Base-by-base conservation (phyloP, 768 basidiomycete genomes). In the Trametes maxima region DNA sequence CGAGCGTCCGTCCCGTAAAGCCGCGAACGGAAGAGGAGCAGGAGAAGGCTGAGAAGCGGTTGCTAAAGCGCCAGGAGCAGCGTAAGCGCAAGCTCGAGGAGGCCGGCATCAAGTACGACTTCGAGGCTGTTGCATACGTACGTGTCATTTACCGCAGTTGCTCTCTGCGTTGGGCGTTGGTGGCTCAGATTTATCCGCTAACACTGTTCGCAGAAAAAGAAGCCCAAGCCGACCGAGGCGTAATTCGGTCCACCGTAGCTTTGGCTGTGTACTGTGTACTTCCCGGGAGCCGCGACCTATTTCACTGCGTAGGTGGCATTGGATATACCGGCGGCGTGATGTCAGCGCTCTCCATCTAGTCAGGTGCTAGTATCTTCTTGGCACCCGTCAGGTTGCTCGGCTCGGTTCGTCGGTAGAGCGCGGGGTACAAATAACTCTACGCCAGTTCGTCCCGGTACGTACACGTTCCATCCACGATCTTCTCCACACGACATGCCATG, bases 51-150 rank as follows among this genome's bases (percentile, higher is more conserved):
- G 82, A 86, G 57, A 82, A 82, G 55, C 80, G 92, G 48, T 75
- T 98, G 51, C 71, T 94, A 47, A 87, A 84, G 69, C 86, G 92
- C 58, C 92, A 98, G 69, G 80, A 83, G 56, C 79, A 84, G 70
- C 85, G 89, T 63, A 90, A 93, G 70, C 83, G 84, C 50, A 94
- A 93, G 75, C 78, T 98, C 59, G 84, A 81, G 46, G 87, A 87
- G 61, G 77, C 81, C 8, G 96, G 95, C 5, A 96, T 99, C 72
- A 82, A 88, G 49, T 98, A 98, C 69, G 85, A 94, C 65, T 87
- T 96, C 54, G 84, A 87, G 43, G 78, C 79, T n/a, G 86, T 86
- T 47, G 86, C 87, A 71, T 97, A 95, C 77, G 93, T 94, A 73
- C 76, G 92, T 82, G 10, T 57, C 7, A 46, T 16, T 54, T 45